Conservation (phyloP, 2,329 filamentous ascomycete genomes). For the Monilinia fructicola region DNA sequence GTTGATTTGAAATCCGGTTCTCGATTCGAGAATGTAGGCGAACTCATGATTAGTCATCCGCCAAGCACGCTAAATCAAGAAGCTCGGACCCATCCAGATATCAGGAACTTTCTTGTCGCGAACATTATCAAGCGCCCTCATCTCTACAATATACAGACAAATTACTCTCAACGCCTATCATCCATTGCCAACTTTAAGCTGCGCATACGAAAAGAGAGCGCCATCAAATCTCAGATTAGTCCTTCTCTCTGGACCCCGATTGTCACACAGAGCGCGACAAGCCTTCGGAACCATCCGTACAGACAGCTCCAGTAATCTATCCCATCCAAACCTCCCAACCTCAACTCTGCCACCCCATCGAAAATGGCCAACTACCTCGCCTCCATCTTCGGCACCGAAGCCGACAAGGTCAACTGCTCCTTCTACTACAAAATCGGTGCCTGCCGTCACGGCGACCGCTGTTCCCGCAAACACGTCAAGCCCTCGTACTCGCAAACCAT, state of each 20-base stretch:
- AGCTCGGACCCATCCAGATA: conserved; percentile 18
- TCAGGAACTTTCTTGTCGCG: conserved; percentile 19
- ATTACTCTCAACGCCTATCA: conserved; percentile 2
- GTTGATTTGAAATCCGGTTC: conserved; percentile 11
- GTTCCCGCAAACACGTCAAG: conserved; percentile 98
- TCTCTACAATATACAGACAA: neutral
- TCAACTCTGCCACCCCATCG: neutral
- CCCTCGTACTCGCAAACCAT: conserved; percentile 97
- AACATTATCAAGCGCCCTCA: conserved; percentile 12
- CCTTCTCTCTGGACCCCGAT: neutral
- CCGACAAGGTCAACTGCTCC: conserved; percentile 99
- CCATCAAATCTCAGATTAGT: neutral
- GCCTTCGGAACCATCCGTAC: neutral
- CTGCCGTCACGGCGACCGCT: conserved; percentile 96
- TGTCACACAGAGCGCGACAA: neutral
- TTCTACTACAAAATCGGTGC: conserved; percentile 99
- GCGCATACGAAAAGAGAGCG: neutral
- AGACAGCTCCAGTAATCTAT: neutral
- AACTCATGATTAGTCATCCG: conserved; percentile 10
- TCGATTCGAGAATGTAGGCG: conserved; percentile 4
- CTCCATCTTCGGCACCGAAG: conserved; percentile 98
- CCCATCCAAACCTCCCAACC: conserved; percentile 2
- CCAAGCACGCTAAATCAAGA: conserved; percentile 11
- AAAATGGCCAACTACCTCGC: conserved; percentile 96
- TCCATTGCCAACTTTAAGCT: neutral